Conservation (phyloP, 805 yeast genomes). For the Saccharomyces jurei region DNA sequence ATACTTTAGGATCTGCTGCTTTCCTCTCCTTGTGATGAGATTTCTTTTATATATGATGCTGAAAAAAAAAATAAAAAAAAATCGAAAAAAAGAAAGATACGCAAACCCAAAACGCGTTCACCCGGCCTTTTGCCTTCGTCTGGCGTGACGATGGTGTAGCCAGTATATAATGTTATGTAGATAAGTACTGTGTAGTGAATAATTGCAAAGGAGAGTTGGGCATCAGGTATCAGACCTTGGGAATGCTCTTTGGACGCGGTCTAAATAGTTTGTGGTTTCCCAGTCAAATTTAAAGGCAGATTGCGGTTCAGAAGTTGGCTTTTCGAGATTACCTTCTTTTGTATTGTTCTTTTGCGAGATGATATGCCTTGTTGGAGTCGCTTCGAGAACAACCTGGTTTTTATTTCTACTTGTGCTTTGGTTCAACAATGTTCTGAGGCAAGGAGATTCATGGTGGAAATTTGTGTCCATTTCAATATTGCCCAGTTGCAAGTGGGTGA, state of each 20-base stretch:
- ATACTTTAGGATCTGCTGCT: background rate
- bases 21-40: background rate
- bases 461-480: background rate
- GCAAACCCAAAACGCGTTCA: background rate
- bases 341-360: slow-evolving; percentile 1
- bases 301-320: slow-evolving; percentile 1
- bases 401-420: background rate
- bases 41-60: slow-evolving; percentile 5
- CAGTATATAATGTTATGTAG: background rate
- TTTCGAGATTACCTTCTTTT: slow-evolving; percentile 3
- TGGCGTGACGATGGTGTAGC: background rate
- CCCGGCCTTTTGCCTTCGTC: background rate
- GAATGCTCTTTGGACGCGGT: slow-evolving; percentile 5
- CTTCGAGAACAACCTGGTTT: background rate
- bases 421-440: background rate
- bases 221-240: slow-evolving; percentile 3
- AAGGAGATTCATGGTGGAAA: background rate
- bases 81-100: background rate
- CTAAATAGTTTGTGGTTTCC: slow-evolving; percentile 6
- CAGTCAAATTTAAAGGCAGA: slow-evolving; percentile 5
- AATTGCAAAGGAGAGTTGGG: background rate
- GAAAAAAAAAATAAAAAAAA: background rate
- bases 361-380: background rate
- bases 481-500: background rate
- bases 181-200: background rate